Conservation (phyloP, 2,329 filamentous ascomycete genomes). For the Epichloe sylvatica region DNA sequence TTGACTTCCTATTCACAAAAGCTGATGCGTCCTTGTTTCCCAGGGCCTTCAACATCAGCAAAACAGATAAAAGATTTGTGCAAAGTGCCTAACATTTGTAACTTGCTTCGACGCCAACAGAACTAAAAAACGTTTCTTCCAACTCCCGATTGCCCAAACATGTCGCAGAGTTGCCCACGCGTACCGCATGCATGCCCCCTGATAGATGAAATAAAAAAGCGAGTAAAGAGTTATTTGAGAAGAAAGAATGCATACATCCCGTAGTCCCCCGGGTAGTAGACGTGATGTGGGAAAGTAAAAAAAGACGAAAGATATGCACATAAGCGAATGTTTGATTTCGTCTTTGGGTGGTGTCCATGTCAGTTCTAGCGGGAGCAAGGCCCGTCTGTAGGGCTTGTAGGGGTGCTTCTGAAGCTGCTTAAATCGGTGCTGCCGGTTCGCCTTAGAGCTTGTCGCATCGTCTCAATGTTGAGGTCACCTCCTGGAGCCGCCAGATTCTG, state of each 20-base stretch:
- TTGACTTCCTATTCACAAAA: not conserved
- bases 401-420: constrained; percentile 38
- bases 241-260: constrained; percentile 1
- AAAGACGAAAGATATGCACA: not conserved
- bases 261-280: not conserved
- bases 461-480: constrained; percentile 74
- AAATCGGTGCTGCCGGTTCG: constrained; percentile 78
- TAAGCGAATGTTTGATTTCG: not conserved
- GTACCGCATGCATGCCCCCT: not conserved
- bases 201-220: not conserved
- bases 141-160: constrained; percentile 6
- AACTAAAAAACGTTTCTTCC: not conserved
- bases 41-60: not conserved
- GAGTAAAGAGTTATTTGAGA: constrained; percentile 4
- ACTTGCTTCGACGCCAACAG: constrained; percentile 4
- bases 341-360: not conserved
- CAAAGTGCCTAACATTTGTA: not conserved
- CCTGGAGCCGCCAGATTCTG: constrained; percentile 31
- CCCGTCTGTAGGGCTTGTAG: constrained; percentile 42
- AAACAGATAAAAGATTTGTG: not conserved
- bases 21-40: not conserved
- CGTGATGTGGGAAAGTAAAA: not conserved
- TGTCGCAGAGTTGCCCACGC: constrained; percentile 1
- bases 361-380: constrained; percentile 15
- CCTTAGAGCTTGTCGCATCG: constrained; percentile 78